Percentiles rank a stretch among this genome's conserved stretches.
Evolutionary conservation across 768 basidiomycete genomes (phyloP).

Genomic region (Mycena floridula): DNA sequence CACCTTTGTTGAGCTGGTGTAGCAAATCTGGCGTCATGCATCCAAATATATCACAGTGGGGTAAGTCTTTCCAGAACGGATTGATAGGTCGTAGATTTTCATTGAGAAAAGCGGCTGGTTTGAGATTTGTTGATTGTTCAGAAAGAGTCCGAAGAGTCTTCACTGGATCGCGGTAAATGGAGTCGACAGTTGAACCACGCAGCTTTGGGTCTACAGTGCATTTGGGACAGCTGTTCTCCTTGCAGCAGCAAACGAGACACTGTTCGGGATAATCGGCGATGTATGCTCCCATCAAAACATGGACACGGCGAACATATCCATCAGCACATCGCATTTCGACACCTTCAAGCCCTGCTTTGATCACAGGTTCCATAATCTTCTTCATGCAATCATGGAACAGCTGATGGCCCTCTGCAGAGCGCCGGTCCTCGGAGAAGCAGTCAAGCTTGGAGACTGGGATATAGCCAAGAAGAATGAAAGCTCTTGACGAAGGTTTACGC

Average conservation of each 20-base stretch:
- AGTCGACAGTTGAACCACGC: conserved; percentile 7
- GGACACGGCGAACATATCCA: conserved; percentile 18
- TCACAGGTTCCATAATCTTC: conserved; percentile 18
- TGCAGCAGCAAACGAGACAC: conserved; percentile 12
- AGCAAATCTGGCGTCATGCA: conserved; percentile 37
- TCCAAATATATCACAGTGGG: conserved; percentile 31
- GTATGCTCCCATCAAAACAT: conserved; percentile 5
- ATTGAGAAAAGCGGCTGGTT: background rate
- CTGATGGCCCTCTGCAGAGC: conserved; percentile 10
- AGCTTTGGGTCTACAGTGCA: conserved; percentile 7
- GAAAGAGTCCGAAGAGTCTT: background rate
- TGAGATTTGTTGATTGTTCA: background rate
- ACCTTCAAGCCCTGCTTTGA: conserved; percentile 16
- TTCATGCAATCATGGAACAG: conserved; percentile 19
- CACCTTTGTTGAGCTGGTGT: conserved; percentile 43
- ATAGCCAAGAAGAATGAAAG: conserved; percentile 20
- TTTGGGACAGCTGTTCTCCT: conserved; percentile 13
- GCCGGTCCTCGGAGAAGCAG: conserved; percentile 5
- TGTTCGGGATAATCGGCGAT: conserved; percentile 24
- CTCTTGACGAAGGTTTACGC: conserved; percentile 13
- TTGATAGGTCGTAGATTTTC: background rate
- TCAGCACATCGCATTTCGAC: conserved; percentile 22
- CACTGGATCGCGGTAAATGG: background rate
- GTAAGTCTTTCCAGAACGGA: conserved; percentile 35
- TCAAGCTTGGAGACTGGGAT: conserved; percentile 21